Conservation (phyloP, 495 filamentous ascomycete genomes). For the Annulohypoxylon bovei region DNA sequence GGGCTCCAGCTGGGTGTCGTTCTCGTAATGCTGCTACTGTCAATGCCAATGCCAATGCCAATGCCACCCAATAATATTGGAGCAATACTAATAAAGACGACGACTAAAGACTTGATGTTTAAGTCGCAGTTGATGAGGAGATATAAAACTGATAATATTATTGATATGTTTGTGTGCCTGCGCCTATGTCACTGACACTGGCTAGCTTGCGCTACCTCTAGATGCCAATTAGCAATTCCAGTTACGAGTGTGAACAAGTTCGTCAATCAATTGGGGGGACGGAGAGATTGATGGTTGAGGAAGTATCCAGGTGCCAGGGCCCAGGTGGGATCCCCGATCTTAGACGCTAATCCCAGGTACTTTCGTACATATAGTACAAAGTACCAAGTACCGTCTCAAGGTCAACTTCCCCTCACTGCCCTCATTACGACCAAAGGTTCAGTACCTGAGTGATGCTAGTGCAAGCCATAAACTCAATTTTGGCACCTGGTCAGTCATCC, state of each 20-base stretch:
- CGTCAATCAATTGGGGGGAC: neutral
- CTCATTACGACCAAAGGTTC: neutral
- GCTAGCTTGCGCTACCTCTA: neutral
- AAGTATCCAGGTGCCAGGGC: no score
- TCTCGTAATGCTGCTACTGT: neutral
- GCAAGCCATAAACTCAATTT: neutral
- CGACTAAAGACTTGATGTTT: neutral
- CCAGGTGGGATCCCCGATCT: neutral
- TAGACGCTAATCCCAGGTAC: neutral
- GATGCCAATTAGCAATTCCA: neutral
- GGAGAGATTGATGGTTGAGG: neutral
- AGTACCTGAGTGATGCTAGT: neutral
- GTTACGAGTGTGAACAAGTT: neutral
- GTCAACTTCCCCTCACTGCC: neutral
- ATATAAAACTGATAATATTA: neutral
- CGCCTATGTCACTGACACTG: neutral
- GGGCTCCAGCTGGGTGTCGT: neutral
- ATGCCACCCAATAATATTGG: neutral
- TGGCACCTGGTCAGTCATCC: no score
- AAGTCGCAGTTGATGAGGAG: neutral
- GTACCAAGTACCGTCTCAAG: neutral
- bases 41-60: neutral
- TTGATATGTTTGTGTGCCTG: neutral
- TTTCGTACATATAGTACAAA: no score
- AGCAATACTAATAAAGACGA: neutral